Base-by-base conservation (phyloP, 768 basidiomycete genomes). In the Postia placenta region DNA sequence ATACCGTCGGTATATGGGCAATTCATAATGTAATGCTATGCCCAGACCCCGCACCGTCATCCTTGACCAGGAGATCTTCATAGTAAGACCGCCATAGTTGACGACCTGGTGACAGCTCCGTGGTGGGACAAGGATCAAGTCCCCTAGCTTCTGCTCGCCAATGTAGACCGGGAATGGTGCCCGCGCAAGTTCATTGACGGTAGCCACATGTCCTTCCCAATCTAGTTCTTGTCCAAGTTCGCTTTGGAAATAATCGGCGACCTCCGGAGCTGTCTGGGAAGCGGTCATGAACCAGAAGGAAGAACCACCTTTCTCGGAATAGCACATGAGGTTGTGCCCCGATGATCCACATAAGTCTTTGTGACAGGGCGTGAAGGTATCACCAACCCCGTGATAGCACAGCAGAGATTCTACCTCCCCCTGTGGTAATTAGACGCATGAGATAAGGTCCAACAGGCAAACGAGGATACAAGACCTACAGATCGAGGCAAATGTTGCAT, bases 221-320 rank as follows among this genome's bases (percentile, higher is more conserved):
- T 92, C 90, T 4, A 92, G 60, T 61, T 83, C 83, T 41, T 78
- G 69, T 0, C 67, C 62, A 23, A 85, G 64, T 3, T 76, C 73
- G 14, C 60, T 54, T 24, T 70, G 72, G 53, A 92, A 88, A 59
- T 83, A 87, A 23, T 68, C 62, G 0, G 79, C 69, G 4, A 78
- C 85, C 9, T 59, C 64, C 9, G 74, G 69, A 12, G 85, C 79
- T 50, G 73, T 76, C 0, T 77, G 71, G 23, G 79, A 72, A 51
- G 74, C 69, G 1, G 90, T 89, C 85, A 92, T 88, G 65, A 92
- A 91, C 90, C 89, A 92, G 60, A 81, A 87, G 1, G 88, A 83
- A 1, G 82, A 84, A 0, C 83, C 87, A 35, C 66, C 73, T 20
- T 80, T 67, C 60, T 88, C 85, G 0, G 89, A 79, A 61, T 85